Percentiles rank a stretch among this genome's conserved stretches.
phyloP scores from a whole-genome alignment of 257 asterid species.

The Leonotis leonurus region DNA sequence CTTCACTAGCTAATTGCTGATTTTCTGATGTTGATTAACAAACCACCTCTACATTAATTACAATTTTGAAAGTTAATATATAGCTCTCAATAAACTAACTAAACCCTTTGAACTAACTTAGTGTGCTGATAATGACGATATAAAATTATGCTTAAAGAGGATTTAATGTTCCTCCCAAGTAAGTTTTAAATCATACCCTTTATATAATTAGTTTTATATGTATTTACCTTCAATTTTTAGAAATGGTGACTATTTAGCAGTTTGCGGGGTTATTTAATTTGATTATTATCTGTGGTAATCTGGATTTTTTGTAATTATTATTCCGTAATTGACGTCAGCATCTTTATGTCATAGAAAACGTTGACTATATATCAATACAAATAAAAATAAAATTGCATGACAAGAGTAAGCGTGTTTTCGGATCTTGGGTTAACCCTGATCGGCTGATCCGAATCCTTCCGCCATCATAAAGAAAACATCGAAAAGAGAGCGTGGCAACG shows the following conservation, averaged over 20 bases:
- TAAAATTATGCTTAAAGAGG: neutral
- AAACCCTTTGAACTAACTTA: neutral
- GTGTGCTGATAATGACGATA: neutral
- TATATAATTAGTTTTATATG: too few species aligned
- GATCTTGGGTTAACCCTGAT: neutral
- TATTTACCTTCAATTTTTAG: too few species aligned
- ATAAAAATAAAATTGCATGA: neutral
- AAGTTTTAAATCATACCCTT: too few species aligned
- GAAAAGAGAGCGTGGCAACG: conserved; percentile 33
- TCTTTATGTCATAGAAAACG: too few species aligned
- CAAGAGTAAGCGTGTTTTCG: neutral
- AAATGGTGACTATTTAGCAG: too few species aligned
- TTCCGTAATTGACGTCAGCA: neutral
- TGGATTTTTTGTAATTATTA: neutral
- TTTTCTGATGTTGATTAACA: neutral
- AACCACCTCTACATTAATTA: too few species aligned
- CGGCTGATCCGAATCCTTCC: too few species aligned
- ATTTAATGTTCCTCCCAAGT: neutral
- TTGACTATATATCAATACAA: too few species aligned
- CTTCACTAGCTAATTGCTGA: too few species aligned
- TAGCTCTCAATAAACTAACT: neutral
- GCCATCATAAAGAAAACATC: neutral
- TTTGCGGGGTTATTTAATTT: too few species aligned
- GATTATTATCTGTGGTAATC: too few species aligned
- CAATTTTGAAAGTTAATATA: too few species aligned